Conservation (phyloP, 805 yeast genomes). For the Komagataella mondaviorum region DNA sequence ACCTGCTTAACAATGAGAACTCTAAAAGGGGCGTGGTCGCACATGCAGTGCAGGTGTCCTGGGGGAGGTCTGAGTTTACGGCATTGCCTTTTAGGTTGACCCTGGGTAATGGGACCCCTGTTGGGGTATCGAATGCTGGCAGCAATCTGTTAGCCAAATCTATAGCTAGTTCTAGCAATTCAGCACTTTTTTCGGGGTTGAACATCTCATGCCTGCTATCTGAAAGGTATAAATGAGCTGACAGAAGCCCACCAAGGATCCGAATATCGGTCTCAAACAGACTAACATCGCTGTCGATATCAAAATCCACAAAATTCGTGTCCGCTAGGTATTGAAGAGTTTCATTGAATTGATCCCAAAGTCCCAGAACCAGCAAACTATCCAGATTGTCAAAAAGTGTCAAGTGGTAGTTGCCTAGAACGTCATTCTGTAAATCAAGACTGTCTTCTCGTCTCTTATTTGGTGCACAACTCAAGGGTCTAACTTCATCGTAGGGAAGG, state of each 20-base stretch:
- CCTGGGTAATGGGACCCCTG: slow-evolving; percentile 69
- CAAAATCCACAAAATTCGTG: slow-evolving; percentile 26
- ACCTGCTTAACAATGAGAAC: slow-evolving; percentile 56
- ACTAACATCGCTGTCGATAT: slow-evolving; percentile 61
- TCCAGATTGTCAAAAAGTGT: slow-evolving; percentile 75
- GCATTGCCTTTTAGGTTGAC: slow-evolving; percentile 49
- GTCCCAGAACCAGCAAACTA: slow-evolving; percentile 61
- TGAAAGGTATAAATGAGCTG: slow-evolving; percentile 62
- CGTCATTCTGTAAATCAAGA: slow-evolving; percentile 58
- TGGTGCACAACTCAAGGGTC: slow-evolving; percentile 60
- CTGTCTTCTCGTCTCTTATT: slow-evolving; percentile 42
- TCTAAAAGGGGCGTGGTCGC: slow-evolving; percentile 77
- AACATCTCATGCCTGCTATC: slow-evolving; percentile 29
- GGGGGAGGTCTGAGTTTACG: slow-evolving; percentile 27
- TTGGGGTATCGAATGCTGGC: slow-evolving; percentile 52
- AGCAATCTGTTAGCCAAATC: slow-evolving; percentile 64
- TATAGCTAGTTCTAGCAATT: slow-evolving; percentile 53
- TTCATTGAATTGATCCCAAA: slow-evolving; percentile 36
- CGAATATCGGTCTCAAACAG: slow-evolving; percentile 83
- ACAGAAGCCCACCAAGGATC: slow-evolving; percentile 67
- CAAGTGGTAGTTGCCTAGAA: slow-evolving; percentile 69
- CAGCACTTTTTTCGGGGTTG: slow-evolving; percentile 47
- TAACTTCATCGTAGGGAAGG: slow-evolving; percentile 72
- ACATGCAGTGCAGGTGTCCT: slow-evolving; percentile 80
- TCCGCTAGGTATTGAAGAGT: not conserved